These are phyloP conservation scores for Phoenix roebelenii DNA, from an alignment of 176 grass and related monocot genomes.

Conservation along the genomic window DNA sequence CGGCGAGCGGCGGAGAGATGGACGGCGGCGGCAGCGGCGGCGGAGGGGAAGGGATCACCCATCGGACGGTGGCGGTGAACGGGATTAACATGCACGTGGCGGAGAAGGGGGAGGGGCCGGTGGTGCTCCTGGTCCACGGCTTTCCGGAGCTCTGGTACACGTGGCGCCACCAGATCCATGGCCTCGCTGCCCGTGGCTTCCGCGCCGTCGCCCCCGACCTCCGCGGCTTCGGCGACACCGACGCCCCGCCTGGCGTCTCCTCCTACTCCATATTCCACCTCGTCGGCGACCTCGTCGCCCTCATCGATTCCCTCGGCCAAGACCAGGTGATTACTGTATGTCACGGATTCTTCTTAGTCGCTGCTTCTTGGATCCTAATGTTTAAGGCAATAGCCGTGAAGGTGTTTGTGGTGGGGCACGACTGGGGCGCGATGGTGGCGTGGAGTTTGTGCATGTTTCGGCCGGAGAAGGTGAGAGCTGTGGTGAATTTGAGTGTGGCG, in stretches of 20 bases:
- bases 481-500: slow-evolving; percentile 34
- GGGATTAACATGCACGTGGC: slow-evolving; percentile 42
- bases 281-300: slow-evolving; percentile 41
- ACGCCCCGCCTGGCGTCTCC: slow-evolving; percentile 5
- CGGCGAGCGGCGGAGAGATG: neutral
- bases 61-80: slow-evolving; percentile 22
- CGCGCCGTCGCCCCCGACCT: slow-evolving; percentile 39
- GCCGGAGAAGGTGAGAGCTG: slow-evolving; percentile 35
- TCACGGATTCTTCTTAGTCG: no score
- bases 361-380: no score
- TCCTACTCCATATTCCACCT: slow-evolving; percentile 37
- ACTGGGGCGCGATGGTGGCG: slow-evolving; percentile 37
- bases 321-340: slow-evolving; percentile 14
- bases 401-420: slow-evolving; percentile 50
- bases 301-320: slow-evolving; percentile 30
- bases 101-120: slow-evolving; percentile 31
- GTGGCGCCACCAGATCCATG: slow-evolving; percentile 38
- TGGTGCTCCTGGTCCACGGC: slow-evolving; percentile 37
- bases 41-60: slow-evolving; percentile 7
- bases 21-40: neutral
- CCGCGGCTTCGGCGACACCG: slow-evolving; percentile 36
- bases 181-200: slow-evolving; percentile 23
- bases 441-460: slow-evolving; percentile 38
- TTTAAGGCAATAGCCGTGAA: neutral
- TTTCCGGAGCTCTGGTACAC: slow-evolving; percentile 50